Percentiles rank a stretch among this genome's conserved stretches.
These are phyloP conservation scores for Apiospora sp. DNA, from an alignment of 2,329 filamentous ascomycete species.

Conservation along the genomic window DNA sequence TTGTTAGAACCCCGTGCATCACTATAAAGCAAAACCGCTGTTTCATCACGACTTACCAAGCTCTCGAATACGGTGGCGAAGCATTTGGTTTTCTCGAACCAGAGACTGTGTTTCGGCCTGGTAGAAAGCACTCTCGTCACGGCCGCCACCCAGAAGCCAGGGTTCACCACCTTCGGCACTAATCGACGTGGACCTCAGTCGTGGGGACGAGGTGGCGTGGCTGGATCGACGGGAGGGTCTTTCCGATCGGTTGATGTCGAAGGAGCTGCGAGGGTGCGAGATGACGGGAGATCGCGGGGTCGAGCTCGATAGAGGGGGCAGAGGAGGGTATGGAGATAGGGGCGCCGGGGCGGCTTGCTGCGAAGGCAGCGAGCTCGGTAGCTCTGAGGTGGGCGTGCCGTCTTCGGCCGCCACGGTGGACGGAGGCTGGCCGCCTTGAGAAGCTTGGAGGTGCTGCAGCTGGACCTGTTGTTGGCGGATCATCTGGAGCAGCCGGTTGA, in stretches of 20 bases:
- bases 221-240: conserved; percentile 67
- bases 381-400: conserved; percentile 53
- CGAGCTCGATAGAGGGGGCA: conserved; percentile 46
- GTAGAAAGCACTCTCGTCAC: conserved; percentile 81
- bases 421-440: conserved; percentile 45
- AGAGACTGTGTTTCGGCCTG: conserved; percentile 83
- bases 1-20: conserved; percentile 15
- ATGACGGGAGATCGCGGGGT: conserved; percentile 59
- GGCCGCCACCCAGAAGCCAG: conserved; percentile 66
- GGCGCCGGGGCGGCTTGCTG: conserved; percentile 31
- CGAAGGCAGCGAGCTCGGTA: conserved; percentile 46
- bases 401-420: conserved; percentile 58
- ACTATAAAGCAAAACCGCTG: not conserved
- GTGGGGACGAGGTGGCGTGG: conserved; percentile 61
- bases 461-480: conserved; percentile 80
- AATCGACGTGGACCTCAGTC: conserved; percentile 65
- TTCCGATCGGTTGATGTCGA: conserved; percentile 65
- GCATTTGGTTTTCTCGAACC: conserved; percentile 83
- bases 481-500: conserved; percentile 80
- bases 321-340: conserved; percentile 38
- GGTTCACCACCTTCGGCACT: conserved; percentile 65
- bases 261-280: conserved; percentile 62
- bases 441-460: conserved; percentile 65
- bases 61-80: conserved; percentile 76
- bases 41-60: conserved; percentile 59